Base-by-base conservation (phyloP, 331 rosid genomes). In the Spiraea crenata region DNA sequence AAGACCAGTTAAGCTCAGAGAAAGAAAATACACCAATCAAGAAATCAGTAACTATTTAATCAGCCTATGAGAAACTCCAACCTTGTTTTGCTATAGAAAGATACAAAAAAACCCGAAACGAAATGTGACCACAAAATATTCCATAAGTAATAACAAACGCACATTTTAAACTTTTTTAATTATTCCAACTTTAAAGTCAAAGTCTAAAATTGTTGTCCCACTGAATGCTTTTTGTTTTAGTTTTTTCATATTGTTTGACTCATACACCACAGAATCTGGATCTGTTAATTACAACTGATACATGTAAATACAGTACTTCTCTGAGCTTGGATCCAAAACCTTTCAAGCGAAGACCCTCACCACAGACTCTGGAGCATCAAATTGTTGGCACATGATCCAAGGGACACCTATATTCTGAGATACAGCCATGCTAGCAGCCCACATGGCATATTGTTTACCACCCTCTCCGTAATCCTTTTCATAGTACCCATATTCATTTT, bases 361-460 rank as follows among this genome's bases (percentile, higher is more conserved):
- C 92, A 92, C 98, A 74, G 93, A 85, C 66, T 90, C 93, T 68
- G 98, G 96, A 82, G 98, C 96, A 85, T 92, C 98, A 80, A 73
- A 90, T 75, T 90, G 98, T 72, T 92, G 98, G 82, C 98, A 92
- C 98, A 92, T 90, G 66, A 92, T 88, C 98, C 96, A 90, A 72
- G 96, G 96, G 68, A 90, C 93, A 7, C 96, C 89, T 17, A 64
- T 85, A 73, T 92, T 88, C 74, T 90, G 96, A 72, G 96, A 80
- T 70, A 92, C 91, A 58, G 98, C 98, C 96, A 88, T 90, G 70
- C 79, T 85, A 79, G 98, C 98, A 76, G 96, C 89, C 96, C 98
- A 92, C 84, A 74, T 49, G 38, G 96, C 96, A 84, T 92, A 90
- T 69, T 82, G 78, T 81, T 90, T 86, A 56, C 98, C 98, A 17